Evolutionary conservation across 169 alveolate species (phyloP).

Genomic region (Eimeria falciformis): DNA sequence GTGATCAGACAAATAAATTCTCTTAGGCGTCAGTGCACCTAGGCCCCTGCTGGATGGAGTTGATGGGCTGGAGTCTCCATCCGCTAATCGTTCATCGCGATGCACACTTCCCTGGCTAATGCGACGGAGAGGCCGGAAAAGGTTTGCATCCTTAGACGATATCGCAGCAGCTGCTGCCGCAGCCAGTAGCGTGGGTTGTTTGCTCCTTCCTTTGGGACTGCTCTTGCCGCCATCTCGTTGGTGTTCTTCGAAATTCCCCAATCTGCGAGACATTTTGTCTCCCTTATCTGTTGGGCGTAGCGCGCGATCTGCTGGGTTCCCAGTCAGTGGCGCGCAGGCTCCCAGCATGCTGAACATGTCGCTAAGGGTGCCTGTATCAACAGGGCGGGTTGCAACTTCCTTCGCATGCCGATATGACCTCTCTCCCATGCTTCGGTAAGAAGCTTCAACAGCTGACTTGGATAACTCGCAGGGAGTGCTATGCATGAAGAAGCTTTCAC

Average conservation of each 20-base stretch:
- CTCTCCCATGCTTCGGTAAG: slow-evolving; percentile 4
- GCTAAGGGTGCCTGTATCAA: slow-evolving; percentile 44
- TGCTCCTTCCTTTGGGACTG: slow-evolving; percentile 1
- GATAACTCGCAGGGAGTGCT: neutral
- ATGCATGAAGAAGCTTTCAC: neutral
- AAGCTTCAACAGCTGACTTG: neutral
- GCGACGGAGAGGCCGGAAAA: slow-evolving; percentile 21
- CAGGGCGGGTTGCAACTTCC: neutral
- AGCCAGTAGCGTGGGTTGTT: slow-evolving; percentile 11
- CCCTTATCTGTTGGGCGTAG: neutral
- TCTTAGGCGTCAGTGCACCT: neutral
- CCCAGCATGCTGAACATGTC: slow-evolving; percentile 67
- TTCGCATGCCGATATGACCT: neutral
- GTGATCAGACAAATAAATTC: neutral
- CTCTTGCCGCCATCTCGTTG: slow-evolving; percentile 1
- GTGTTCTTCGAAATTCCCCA: neutral
- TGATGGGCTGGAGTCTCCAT: neutral
- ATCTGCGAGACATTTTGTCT: neutral
- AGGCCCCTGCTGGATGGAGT: neutral
- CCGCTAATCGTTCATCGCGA: slow-evolving; percentile 12
- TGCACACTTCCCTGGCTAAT: slow-evolving; percentile 41
- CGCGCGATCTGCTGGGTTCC: slow-evolving; percentile 3
- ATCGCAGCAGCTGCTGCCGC: slow-evolving; percentile 65
- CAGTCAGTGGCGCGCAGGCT: slow-evolving; percentile 65
- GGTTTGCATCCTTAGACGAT: slow-evolving; percentile 38